These are phyloP conservation scores for Acer campestre DNA, from an alignment of 345 rosid species.

Conservation along the genomic window DNA sequence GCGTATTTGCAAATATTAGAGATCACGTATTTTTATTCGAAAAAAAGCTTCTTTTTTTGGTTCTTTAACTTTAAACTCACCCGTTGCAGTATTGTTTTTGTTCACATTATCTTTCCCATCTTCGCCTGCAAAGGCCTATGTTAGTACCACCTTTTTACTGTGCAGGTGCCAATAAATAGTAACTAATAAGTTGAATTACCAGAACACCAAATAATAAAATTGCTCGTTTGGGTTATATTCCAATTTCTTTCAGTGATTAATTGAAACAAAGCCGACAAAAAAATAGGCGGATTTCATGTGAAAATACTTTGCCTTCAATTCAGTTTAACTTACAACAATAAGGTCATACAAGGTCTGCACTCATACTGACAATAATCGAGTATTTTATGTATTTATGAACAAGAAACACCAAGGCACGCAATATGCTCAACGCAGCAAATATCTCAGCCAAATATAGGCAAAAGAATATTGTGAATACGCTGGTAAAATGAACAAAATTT, in stretches of 20 bases:
- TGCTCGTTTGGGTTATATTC: neutral
- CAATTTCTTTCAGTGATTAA: too few species aligned
- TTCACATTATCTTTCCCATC: too few species aligned
- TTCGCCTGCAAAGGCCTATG: too few species aligned
- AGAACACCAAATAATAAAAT: neutral
- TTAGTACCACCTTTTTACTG: too few species aligned
- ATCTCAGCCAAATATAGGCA: slow-evolving; percentile 10
- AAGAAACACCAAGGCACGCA: slow-evolving; percentile 17
- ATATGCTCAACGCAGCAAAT: neutral
- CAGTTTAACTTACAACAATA: neutral
- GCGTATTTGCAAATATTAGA: too few species aligned
- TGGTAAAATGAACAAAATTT: slow-evolving; percentile 18
- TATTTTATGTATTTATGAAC: slow-evolving; percentile 9
- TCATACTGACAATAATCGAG: slow-evolving; percentile 7
- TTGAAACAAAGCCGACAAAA: neutral
- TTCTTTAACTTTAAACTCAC: too few species aligned
- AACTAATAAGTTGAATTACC: neutral
- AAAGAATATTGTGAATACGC: slow-evolving; percentile 16
- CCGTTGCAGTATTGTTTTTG: too few species aligned
- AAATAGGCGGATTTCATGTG: neutral
- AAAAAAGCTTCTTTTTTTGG: too few species aligned
- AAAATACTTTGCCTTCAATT: neutral
- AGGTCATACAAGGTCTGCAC: neutral
- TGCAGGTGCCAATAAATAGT: too few species aligned
- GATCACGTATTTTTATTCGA: too few species aligned